A percentile compares a stretch with the other conserved stretches of the same genome.
phyloP scores from a whole-genome alignment of 495 filamentous ascomycete genomes.

The Penicillium lividum region DNA sequence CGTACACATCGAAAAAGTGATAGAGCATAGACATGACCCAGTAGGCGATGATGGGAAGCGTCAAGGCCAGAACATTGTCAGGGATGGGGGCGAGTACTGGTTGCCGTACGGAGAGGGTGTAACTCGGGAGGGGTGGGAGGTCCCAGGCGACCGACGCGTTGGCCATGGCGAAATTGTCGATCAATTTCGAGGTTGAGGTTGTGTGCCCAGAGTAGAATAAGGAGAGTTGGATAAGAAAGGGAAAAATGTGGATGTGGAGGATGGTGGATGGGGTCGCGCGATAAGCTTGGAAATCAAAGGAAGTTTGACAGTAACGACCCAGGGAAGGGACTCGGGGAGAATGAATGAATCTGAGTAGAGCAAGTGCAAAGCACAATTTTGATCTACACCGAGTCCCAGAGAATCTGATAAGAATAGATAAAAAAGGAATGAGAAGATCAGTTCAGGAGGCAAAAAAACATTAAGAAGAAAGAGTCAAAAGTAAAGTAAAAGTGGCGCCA shows the following conservation, averaged over 20 bases:
- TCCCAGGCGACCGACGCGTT: slow-evolving; percentile 46
- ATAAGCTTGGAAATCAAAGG: slow-evolving; percentile 4
- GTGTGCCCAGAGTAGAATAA: not conserved
- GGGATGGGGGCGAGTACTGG: slow-evolving; percentile 75
- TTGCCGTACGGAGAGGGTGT: slow-evolving; percentile 64
- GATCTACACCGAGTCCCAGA: not conserved
- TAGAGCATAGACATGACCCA: slow-evolving; percentile 87
- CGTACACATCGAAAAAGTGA: slow-evolving; percentile 77
- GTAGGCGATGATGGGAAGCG: slow-evolving; percentile 81
- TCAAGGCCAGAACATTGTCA: slow-evolving; percentile 72
- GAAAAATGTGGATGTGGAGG: not conserved
- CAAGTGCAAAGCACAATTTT: slow-evolving; percentile 1
- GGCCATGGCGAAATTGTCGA: slow-evolving; percentile 13
- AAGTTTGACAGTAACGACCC: slow-evolving; percentile 1
- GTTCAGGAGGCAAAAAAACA: slow-evolving; percentile 3
- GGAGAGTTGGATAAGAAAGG: not conserved
- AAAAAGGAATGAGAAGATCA: not conserved
- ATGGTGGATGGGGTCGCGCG: not conserved
- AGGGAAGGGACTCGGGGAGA: not conserved
- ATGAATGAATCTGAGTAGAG: not conserved
- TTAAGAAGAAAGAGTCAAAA: not conserved
- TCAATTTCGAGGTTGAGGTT: not conserved
- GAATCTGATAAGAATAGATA: slow-evolving; percentile 1
- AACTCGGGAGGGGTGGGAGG: slow-evolving; percentile 78
- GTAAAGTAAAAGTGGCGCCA: slow-evolving; percentile 16